Conservation (phyloP, 2,329 filamentous ascomycete species). For the Ophiognomonia clavigignenti-juglandacearum region DNA sequence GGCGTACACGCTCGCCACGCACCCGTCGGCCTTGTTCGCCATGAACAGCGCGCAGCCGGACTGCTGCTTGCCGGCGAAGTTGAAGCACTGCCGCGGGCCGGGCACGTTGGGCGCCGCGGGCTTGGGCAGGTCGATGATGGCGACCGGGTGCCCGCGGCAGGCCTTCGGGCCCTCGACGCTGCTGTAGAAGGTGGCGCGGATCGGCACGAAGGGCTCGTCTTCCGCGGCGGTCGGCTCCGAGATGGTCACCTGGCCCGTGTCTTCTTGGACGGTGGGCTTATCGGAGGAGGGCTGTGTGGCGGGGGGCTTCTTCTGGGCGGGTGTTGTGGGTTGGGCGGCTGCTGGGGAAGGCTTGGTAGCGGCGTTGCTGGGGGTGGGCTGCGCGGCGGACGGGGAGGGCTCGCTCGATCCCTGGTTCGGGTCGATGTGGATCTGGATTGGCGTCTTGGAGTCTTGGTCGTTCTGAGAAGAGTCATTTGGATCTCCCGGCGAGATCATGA, state of each 20-base stretch:
- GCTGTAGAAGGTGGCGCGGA: constrained; percentile 40
- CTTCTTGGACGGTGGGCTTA: constrained; percentile 16
- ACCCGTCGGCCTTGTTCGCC: constrained; percentile 32
- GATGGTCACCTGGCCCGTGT: constrained; percentile 30
- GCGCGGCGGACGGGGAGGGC: no score
- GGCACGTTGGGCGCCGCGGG: constrained; percentile 20
- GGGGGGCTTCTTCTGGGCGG: neutral
- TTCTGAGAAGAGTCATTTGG: no score
- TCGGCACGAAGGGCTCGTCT: constrained; percentile 38
- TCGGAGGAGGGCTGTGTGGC: neutral
- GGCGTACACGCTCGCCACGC: constrained; percentile 31
- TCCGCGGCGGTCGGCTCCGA: constrained; percentile 36
- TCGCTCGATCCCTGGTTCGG: neutral
- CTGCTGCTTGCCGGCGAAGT: constrained; percentile 22
- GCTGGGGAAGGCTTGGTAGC: no score
- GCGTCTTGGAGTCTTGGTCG: neutral
- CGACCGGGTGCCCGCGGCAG: constrained; percentile 28
- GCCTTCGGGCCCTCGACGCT: constrained; percentile 29
- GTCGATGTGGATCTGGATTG: neutral
- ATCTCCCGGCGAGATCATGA: neutral
- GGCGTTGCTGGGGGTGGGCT: no score
- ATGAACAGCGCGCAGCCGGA: constrained; percentile 31
- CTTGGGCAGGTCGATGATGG: constrained; percentile 24
- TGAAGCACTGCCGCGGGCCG: constrained; percentile 28
- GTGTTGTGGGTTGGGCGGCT: neutral